These are phyloP conservation scores for Isabelozyma gotoi DNA, from an alignment of 805 yeast species.

Conservation along the genomic window DNA sequence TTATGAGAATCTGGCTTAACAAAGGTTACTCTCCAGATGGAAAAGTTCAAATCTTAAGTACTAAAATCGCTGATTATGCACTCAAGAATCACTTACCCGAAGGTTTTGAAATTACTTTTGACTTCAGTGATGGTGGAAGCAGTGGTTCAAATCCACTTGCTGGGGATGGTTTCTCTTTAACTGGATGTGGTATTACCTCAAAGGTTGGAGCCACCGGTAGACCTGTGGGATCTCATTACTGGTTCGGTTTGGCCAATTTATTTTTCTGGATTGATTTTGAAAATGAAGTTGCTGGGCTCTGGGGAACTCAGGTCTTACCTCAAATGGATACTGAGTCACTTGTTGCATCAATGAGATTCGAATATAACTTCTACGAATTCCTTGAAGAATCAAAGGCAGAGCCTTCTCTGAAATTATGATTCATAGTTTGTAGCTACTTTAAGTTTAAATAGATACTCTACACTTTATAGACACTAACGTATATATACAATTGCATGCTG, in stretches of 20 bases:
- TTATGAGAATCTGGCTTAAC: constrained; percentile 40
- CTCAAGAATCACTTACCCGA: constrained; percentile 31
- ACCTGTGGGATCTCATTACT: constrained; percentile 32
- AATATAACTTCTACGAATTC: constrained; percentile 22
- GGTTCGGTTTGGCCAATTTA: constrained; percentile 42
- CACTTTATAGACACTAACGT: background rate
- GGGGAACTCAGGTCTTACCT: constrained; percentile 40
- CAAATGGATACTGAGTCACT: constrained; percentile 22
- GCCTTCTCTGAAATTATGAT: background rate
- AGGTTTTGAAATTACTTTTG: constrained; percentile 11
- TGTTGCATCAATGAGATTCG: constrained; percentile 20
- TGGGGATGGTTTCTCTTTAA: constrained; percentile 31
- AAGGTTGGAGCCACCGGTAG: constrained; percentile 31
- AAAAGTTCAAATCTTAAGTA: constrained; percentile 23
- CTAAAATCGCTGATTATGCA: constrained; percentile 31
- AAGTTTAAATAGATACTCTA: no score
- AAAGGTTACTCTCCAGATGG: constrained; percentile 39
- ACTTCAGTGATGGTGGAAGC: constrained; percentile 3
- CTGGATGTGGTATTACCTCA: constrained; percentile 31
- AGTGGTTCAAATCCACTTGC: background rate
- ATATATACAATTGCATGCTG: background rate
- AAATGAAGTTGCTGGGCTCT: constrained; percentile 37
- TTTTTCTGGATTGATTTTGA: constrained; percentile 41
- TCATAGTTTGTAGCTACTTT: background rate
- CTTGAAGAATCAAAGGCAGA: constrained; percentile 7